Evolutionary conservation across 352 stramenopile species (phyloP).

Genomic region (Phytophthora podocarpi): DNA sequence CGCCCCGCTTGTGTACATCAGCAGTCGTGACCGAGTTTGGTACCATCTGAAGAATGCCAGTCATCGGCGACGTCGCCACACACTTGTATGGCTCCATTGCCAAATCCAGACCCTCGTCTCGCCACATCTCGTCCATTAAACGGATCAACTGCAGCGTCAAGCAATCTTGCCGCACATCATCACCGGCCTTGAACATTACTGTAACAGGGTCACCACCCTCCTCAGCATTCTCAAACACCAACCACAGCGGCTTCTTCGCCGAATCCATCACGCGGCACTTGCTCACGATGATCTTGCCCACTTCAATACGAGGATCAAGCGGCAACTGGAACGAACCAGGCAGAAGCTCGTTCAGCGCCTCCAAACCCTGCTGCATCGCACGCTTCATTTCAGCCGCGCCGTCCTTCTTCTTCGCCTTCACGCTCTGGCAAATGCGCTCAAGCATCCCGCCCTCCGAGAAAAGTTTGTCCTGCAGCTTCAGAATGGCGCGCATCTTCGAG

Average conservation of each 20-base stretch:
- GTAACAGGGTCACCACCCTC: conserved; percentile 79
- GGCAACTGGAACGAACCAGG: conserved; percentile 88
- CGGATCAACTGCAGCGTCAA: conserved; percentile 93
- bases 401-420: conserved; percentile 87
- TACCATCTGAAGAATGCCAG: conserved; percentile 92
- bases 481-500: conserved; percentile 92
- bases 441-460: conserved; percentile 82
- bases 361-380: conserved; percentile 77
- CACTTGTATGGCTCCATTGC: conserved; percentile 93
- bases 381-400: conserved; percentile 84
- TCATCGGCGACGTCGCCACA: conserved; percentile 90
- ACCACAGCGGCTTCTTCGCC: conserved; percentile 90
- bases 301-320: conserved; percentile 84
- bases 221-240: conserved; percentile 89
- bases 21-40: conserved; percentile 94
- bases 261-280: conserved; percentile 92
- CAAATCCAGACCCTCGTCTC: conserved; percentile 90
- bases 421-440: conserved; percentile 81
- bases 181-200: conserved; percentile 94
- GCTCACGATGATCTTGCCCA: conserved; percentile 82
- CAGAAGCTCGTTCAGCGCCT: conserved; percentile 84
- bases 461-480: conserved; percentile 90
- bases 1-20: conserved; percentile 86
- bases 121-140: conserved; percentile 94
- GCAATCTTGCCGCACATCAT: conserved; percentile 96